Conservation (phyloP, 2,329 filamentous ascomycete genomes). For the Ophiostoma pallidulum region DNA sequence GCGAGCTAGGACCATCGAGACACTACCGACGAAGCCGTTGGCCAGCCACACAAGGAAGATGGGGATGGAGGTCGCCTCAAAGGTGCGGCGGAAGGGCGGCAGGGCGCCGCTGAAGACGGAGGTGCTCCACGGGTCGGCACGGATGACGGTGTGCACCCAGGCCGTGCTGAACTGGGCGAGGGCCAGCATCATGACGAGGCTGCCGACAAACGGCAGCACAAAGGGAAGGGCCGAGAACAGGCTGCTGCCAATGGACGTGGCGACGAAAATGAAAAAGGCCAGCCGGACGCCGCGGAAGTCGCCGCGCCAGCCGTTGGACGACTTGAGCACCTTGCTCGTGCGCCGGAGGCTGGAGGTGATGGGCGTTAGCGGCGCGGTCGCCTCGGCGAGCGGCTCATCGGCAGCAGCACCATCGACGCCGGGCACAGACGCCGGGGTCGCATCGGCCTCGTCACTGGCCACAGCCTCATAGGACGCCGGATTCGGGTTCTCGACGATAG, state of each 20-base stretch:
- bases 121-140: conserved; percentile 48
- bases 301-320: conserved; percentile 53
- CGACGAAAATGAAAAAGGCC: conserved; percentile 30
- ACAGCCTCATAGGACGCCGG: conserved; percentile 46
- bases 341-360: conserved; percentile 43
- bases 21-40: conserved; percentile 36
- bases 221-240: conserved; percentile 34
- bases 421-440: background rate
- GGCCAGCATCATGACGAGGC: conserved; percentile 47
- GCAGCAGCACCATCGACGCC: conserved; percentile 21
- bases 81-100: conserved; percentile 52
- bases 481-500: conserved; percentile 49
- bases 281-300: conserved; percentile 60
- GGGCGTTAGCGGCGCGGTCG: conserved; percentile 28
- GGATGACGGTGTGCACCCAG: conserved; percentile 81
- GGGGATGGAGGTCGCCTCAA: conserved; percentile 60
- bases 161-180: conserved; percentile 61
- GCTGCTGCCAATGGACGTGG: conserved; percentile 28
- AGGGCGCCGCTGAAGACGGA: conserved; percentile 59
- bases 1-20: conserved; percentile 39
- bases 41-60: conserved; percentile 54
- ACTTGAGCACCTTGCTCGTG: conserved; percentile 46
- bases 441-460: conserved; percentile 27
- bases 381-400: conserved; percentile 27
- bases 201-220: conserved; percentile 29